Evolutionary conservation across 1,139 yeast genomes (phyloP).

Genomic region (Candida freyschussii): DNA sequence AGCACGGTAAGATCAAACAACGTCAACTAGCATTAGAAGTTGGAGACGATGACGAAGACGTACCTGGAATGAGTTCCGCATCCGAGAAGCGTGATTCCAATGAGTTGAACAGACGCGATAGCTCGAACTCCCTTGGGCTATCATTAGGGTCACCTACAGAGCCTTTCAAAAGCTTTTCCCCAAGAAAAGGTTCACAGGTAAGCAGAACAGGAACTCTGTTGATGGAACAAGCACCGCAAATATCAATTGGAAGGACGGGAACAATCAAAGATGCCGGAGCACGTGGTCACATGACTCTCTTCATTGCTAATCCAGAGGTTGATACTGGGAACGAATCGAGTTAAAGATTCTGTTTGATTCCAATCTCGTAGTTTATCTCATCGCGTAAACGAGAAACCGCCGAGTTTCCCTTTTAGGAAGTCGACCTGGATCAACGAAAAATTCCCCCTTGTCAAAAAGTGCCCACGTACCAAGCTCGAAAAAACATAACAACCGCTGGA

Average conservation of each 20-base stretch:
- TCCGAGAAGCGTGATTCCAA: constrained; percentile 10
- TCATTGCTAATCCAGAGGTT: constrained; percentile 68
- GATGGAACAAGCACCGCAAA: constrained; percentile 10
- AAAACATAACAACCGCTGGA: too few relatives aligned
- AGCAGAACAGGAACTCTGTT: constrained; percentile 22
- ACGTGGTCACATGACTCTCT: constrained; percentile 38
- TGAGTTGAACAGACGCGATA: constrained; percentile 17
- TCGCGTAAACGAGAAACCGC: too few relatives aligned
- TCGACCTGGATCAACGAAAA: constrained; percentile 8
- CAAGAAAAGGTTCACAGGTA: constrained; percentile 7
- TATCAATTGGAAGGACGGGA: constrained; percentile 25
- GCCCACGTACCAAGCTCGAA: too few relatives aligned
- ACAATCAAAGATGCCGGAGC: constrained; percentile 31
- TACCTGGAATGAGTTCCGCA: constrained; percentile 1
- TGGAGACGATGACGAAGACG: constrained; percentile 50
- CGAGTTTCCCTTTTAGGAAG: constrained; percentile 15
- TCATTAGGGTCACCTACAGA: constrained; percentile 11
- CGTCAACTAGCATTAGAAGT: constrained; percentile 73
- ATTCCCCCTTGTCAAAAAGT: too few relatives aligned
- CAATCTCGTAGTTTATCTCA: too few relatives aligned
- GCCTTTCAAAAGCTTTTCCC: constrained; percentile 11
- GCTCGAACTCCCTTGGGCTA: constrained; percentile 6
- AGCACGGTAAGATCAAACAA: constrained; percentile 73
- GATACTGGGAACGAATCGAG: too few relatives aligned
- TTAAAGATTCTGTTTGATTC: too few relatives aligned